These are phyloP conservation scores for Dittrichia graveolens DNA, from an alignment of 129 eudicot genomes.

Conservation along the genomic window DNA sequence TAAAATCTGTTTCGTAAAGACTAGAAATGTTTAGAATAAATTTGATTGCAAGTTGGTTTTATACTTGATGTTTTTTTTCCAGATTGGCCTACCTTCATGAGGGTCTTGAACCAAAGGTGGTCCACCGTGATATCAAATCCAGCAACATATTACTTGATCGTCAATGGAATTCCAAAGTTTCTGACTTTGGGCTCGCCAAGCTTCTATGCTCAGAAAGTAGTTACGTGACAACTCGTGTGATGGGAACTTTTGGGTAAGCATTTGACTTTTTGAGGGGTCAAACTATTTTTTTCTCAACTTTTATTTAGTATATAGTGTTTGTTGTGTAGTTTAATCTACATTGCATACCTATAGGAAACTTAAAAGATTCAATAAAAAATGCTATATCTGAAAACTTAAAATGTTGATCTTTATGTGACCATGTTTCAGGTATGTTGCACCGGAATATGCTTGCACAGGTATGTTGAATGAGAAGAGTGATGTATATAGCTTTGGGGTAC, in stretches of 20 bases:
- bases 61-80: conserved; percentile 9
- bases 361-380: too few species aligned
- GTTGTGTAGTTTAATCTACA: not conserved
- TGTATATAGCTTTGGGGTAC: conserved; percentile 74
- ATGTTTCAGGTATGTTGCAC: conserved; percentile 76
- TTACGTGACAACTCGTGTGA: conserved; percentile 82
- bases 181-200: conserved; percentile 89
- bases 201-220: conserved; percentile 64
- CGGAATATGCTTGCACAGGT: conserved; percentile 88
- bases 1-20: not conserved
- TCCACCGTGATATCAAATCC: conserved; percentile 78
- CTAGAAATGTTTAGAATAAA: too few species aligned
- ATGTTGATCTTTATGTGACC: not conserved
- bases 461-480: conserved; percentile 90
- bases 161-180: conserved; percentile 74
- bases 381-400: too few species aligned
- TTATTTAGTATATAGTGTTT: not conserved
- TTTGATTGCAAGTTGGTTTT: too few species aligned
- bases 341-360: too few species aligned
- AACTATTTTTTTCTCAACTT: not conserved
- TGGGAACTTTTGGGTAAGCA: conserved; percentile 95
- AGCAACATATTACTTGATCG: conserved; percentile 81
- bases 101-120: conserved; percentile 86
- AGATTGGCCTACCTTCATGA: conserved; percentile 89
- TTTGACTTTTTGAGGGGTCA: not conserved